Evolutionary conservation across 768 basidiomycete species (phyloP).

Genomic region (Albatrellus ellisii): DNA sequence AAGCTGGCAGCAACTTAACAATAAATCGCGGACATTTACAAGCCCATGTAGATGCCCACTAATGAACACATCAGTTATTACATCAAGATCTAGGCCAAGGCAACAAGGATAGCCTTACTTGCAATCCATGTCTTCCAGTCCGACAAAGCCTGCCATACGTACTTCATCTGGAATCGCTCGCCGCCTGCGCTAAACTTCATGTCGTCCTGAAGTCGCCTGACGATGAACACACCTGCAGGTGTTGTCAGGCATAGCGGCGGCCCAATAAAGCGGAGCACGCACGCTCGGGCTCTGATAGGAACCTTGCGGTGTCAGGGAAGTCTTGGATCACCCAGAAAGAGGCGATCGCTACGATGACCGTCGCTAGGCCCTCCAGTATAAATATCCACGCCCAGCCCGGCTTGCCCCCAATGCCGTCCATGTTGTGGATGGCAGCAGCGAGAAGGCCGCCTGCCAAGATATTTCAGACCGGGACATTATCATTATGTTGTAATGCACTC

Average conservation of each 20-base stretch:
- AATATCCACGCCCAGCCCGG: conserved; percentile 63
- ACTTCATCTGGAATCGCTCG: conserved; percentile 36
- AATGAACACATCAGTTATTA: not conserved
- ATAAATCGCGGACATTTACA: conserved; percentile 27
- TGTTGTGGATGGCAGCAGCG: conserved; percentile 53
- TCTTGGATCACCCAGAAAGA: conserved; percentile 70
- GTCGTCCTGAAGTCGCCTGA: conserved; percentile 52
- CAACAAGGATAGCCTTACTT: conserved; percentile 29
- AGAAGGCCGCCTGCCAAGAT: conserved; percentile 40
- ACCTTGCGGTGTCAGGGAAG: conserved; percentile 65
- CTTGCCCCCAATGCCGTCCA: conserved; percentile 54
- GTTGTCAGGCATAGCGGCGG: not conserved
- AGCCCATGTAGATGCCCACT: conserved; percentile 67
- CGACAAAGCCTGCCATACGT: conserved; percentile 43
- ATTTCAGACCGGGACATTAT: not conserved
- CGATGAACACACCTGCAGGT: conserved; percentile 40
- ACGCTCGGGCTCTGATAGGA: conserved; percentile 54
- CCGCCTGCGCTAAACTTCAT: conserved; percentile 54
- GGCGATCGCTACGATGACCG: conserved; percentile 40
- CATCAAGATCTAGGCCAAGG: not conserved
- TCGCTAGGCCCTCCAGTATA: conserved; percentile 62
- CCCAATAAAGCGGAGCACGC: conserved; percentile 10
- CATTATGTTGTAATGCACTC: not conserved
- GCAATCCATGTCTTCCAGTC: conserved; percentile 69
- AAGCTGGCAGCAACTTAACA: conserved; percentile 1